Conservation (phyloP, 495 filamentous ascomycete genomes). For the Aspergillus bertholletiae region DNA sequence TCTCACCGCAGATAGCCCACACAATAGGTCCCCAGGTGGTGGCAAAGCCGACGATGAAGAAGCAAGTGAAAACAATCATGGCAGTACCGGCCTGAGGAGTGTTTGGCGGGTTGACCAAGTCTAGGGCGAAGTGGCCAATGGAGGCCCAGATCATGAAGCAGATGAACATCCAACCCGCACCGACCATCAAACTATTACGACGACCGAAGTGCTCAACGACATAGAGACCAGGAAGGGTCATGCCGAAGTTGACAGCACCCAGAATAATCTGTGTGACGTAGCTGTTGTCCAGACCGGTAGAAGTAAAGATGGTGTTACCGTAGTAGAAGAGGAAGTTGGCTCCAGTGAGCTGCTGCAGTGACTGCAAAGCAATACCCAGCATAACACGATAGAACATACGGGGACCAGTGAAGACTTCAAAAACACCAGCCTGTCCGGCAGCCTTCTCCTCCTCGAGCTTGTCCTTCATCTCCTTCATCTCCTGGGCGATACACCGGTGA, state of each 20-base stretch:
- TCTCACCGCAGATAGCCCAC: slow-evolving; percentile 76
- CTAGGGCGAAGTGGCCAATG: slow-evolving; percentile 59
- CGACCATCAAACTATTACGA: slow-evolving; percentile 60
- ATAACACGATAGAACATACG: slow-evolving; percentile 70
- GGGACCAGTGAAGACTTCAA: slow-evolving; percentile 67
- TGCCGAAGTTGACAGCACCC: slow-evolving; percentile 68
- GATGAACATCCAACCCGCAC: slow-evolving; percentile 65
- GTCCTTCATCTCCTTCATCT: slow-evolving; percentile 64
- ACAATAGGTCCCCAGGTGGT: slow-evolving; percentile 82
- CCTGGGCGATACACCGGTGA: slow-evolving; percentile 60
- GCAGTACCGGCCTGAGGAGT: slow-evolving; percentile 62
- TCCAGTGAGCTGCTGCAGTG: slow-evolving; percentile 68
- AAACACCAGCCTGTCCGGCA: slow-evolving; percentile 51
- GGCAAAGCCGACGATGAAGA: slow-evolving; percentile 60
- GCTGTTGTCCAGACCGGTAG: slow-evolving; percentile 63
- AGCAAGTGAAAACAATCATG: slow-evolving; percentile 74
- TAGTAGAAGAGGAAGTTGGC: slow-evolving; percentile 86
- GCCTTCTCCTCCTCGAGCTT: slow-evolving; percentile 58
- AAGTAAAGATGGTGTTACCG: slow-evolving; percentile 67
- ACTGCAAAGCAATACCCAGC: slow-evolving; percentile 68
- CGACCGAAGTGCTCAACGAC: slow-evolving; percentile 70
- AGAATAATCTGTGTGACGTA: slow-evolving; percentile 74
- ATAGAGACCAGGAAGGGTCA: slow-evolving; percentile 70
- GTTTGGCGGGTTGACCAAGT: slow-evolving; percentile 42
- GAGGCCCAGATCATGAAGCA: slow-evolving; percentile 76